Evolutionary conservation across 2,329 filamentous ascomycete genomes (phyloP).

Genomic region (Zymoseptoria tritici): DNA sequence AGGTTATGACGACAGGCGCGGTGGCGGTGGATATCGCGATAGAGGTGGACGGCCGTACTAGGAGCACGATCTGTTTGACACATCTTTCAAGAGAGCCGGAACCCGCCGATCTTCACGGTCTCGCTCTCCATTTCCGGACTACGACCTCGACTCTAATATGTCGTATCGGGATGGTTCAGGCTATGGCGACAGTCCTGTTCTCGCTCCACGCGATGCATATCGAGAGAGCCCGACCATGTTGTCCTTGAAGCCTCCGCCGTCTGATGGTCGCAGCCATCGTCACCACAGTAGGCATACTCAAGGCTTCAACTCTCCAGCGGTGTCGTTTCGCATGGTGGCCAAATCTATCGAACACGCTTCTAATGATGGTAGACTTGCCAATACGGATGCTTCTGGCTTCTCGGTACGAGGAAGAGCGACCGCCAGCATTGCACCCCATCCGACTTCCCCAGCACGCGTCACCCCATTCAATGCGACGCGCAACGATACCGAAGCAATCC

Average conservation of each 20-base stretch:
- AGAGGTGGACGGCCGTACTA: slow-evolving; percentile 24
- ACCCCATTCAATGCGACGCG: neutral
- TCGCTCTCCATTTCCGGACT: neutral
- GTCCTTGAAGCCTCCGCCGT: neutral
- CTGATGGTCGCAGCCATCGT: neutral
- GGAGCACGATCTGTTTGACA: slow-evolving; percentile 1
- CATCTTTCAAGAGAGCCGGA: neutral
- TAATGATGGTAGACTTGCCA: neutral
- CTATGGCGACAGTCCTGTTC: neutral
- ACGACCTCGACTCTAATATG: neutral
- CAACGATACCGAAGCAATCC: neutral
- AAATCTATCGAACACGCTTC: neutral
- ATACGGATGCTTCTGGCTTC: neutral
- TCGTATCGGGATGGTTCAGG: neutral
- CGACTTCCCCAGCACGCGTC: neutral
- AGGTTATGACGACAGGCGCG: slow-evolving; percentile 16
- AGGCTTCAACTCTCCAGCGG: neutral
- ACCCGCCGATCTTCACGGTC: neutral
- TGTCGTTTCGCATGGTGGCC: neutral
- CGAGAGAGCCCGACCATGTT: neutral
- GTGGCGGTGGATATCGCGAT: slow-evolving; percentile 23
- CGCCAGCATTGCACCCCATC: neutral
- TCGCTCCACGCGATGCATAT: neutral
- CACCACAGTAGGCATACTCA: neutral
- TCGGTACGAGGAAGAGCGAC: neutral